Conservation (phyloP, 2,329 filamentous ascomycete species). For the Trichoderma aggressivum region DNA sequence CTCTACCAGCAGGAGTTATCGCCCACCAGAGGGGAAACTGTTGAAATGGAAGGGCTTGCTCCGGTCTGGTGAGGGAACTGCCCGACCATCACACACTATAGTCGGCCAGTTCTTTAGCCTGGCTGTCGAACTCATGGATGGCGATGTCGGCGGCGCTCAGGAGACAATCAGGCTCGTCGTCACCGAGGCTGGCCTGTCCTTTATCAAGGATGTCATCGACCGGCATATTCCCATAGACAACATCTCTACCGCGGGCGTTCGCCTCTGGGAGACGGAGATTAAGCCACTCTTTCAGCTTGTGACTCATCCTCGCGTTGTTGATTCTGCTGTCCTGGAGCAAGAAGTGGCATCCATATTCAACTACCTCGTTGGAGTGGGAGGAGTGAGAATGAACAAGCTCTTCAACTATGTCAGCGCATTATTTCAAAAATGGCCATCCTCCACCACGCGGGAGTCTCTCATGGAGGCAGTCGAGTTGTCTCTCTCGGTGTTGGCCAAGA, state of each 20-base stretch:
- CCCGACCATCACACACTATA: background rate
- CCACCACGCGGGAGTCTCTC: slow-evolving; percentile 14
- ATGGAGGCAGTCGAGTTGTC: slow-evolving; percentile 29
- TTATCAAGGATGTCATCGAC: slow-evolving; percentile 29
- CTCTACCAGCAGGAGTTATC: background rate
- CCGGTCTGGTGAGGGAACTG: background rate
- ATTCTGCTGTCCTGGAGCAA: slow-evolving; percentile 39
- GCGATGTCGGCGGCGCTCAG: slow-evolving; percentile 23
- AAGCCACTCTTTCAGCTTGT: slow-evolving; percentile 35
- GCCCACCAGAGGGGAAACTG: slow-evolving; percentile 21
- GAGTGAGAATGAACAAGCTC: slow-evolving; percentile 30
- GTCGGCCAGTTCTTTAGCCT: slow-evolving; percentile 22
- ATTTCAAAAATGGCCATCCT: slow-evolving; percentile 21
- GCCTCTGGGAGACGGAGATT: slow-evolving; percentile 29
- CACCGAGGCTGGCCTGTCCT: slow-evolving; percentile 28
- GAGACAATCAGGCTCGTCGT: slow-evolving; percentile 26
- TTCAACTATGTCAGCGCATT: slow-evolving; percentile 32
- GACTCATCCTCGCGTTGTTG: slow-evolving; percentile 33
- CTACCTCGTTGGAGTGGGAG: slow-evolving; percentile 35
- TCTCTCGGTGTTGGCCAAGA: slow-evolving; percentile 32
- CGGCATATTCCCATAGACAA: slow-evolving; percentile 22
- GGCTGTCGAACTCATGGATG: slow-evolving; percentile 24
- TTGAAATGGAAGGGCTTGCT: slow-evolving; percentile 24
- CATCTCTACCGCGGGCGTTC: background rate
- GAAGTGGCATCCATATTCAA: slow-evolving; percentile 35